Base-by-base conservation (phyloP, 805 yeast species). In the Priceomyces carsonii region DNA sequence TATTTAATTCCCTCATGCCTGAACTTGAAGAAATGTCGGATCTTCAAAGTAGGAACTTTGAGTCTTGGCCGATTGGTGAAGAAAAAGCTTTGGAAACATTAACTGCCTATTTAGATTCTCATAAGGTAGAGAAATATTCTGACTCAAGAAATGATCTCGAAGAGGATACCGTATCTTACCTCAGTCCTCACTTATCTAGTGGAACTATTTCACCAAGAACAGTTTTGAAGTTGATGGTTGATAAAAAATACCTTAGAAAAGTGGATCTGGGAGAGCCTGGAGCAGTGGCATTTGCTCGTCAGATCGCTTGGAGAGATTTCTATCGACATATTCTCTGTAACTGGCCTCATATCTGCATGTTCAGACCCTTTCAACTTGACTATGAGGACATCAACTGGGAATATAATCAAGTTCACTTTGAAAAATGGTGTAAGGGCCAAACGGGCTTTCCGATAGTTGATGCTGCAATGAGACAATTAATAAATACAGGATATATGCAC, bases 381-480 rank as follows among this genome's bases (percentile, higher is more conserved):
- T 60, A 66, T 16, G 45, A 63, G 12, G 69, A 61, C 8, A 32
- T 76, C 8, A 50, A 58, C 14, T 71, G 76, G 75, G 73, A 67
- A 27, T 57, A 70, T 35, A 67, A 68, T 38, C 43, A 47, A 3
- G 63, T 57, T 6, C 59, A 61, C 14, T 77, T 71, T 47, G 57
- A 61, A 15, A 63, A 61, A 14, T 77, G 82, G 83, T 69, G 77
- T 39, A 47, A 59, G 16, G 83, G 82, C 0, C 50, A 50, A 14
- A 77, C 82, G 0, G 83, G 82, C 1, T 64, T 61, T 32, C 82
- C 83, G 1, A 62, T 77, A 8, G 72, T 77, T 3, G 83, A 77
- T 47, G 82, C 82, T 2, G 66, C 74, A 25, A 77, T 77, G 82
- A 57, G 78, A 22, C 66, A 76, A 45, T 55, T 77, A 24, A 53